Conservation (phyloP, 202 grass and related monocot species). For the Carex arenaria region DNA sequence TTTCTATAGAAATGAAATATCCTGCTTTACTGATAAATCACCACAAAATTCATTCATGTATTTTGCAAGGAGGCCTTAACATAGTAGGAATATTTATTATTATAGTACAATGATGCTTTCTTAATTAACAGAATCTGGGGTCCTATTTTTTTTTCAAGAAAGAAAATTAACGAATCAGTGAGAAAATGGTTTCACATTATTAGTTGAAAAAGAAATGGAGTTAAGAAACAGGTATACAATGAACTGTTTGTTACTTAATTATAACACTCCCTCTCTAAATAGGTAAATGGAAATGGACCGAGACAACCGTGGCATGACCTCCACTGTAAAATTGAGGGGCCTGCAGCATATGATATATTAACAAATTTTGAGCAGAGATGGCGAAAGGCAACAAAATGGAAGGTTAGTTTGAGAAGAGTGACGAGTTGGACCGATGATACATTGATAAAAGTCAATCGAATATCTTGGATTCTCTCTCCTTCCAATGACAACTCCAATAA, state of each 20-base stretch:
- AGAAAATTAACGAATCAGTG: not conserved
- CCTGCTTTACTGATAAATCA: not conserved
- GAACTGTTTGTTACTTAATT: not conserved
- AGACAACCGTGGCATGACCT: constrained; percentile 95
- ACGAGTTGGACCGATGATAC: constrained; percentile 81
- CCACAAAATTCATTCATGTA: not conserved
- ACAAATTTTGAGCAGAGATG: constrained; percentile 96
- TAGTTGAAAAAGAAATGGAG: not conserved
- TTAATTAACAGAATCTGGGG: not conserved
- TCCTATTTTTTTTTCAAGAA: not conserved
- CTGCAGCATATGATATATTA: constrained; percentile 87
- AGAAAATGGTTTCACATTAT: not conserved
- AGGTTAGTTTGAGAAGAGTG: constrained; percentile 77
- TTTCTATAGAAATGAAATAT: not conserved
- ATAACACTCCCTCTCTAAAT: not conserved
- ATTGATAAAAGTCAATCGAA: constrained; percentile 77
- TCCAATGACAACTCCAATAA: constrained; percentile 36
- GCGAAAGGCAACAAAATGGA: constrained; percentile 91
- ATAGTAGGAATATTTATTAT: not conserved
- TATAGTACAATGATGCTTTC: not conserved
- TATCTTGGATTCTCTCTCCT: constrained; percentile 91
- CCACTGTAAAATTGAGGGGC: constrained; percentile 90
- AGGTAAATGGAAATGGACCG: constrained; percentile 60
- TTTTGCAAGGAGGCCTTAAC: not conserved
- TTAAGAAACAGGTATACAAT: not conserved